Conservation (phyloP, 768 basidiomycete species). For the Hirschioporus abietinus region DNA sequence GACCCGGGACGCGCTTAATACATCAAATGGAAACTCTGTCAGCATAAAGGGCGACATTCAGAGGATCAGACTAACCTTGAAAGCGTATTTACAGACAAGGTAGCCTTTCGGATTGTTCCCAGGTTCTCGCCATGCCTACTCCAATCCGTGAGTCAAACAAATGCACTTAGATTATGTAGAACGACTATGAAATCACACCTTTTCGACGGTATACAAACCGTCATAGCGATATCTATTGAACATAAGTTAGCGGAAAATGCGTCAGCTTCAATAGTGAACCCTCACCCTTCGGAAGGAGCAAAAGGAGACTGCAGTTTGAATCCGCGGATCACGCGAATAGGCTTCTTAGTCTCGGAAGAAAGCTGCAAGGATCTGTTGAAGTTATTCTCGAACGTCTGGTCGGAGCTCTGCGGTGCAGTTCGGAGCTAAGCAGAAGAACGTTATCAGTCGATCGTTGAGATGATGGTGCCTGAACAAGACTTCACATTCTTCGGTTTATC, state of each 20-base stretch:
- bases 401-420: conserved; percentile 80
- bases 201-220: conserved; percentile 77
- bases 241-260: background rate
- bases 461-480: conserved; percentile 2
- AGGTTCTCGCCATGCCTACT: conserved; percentile 66
- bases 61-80: conserved; percentile 49
- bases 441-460: background rate
- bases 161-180: background rate
- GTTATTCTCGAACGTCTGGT: conserved; percentile 74
- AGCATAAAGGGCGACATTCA: background rate
- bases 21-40: background rate
- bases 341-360: conserved; percentile 76
- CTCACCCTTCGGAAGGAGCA: conserved; percentile 74
- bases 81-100: conserved; percentile 81
- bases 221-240: conserved; percentile 77
- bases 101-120: conserved; percentile 67
- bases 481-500: conserved; percentile 75
- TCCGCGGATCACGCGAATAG: conserved; percentile 83
- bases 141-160: conserved; percentile 4
- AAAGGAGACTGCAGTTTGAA: conserved; percentile 69
- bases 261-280: conserved; percentile 4
- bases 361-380: conserved; percentile 70
- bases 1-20: conserved; percentile 47
- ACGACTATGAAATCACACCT: conserved; percentile 32
- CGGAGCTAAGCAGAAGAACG: conserved; percentile 52